These are phyloP conservation scores for Pichia gijzeniarum DNA, from an alignment of 805 yeast genomes.

Conservation along the genomic window DNA sequence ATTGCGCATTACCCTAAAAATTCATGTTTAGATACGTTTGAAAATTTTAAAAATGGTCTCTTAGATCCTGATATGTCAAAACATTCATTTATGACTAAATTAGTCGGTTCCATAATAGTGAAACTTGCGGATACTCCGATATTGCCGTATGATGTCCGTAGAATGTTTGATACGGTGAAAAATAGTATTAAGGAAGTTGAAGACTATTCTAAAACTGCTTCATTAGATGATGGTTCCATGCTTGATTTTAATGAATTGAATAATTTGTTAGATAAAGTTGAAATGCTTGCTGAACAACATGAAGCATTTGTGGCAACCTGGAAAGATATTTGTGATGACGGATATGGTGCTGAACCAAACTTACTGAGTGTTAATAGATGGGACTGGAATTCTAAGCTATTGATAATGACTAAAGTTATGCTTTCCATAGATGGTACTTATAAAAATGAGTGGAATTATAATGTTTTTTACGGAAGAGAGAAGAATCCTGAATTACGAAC, in stretches of 20 bases:
- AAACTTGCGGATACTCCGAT: slow-evolving; percentile 69
- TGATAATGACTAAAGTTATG: slow-evolving; percentile 48
- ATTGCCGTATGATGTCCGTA: slow-evolving; percentile 57
- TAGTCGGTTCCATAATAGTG: slow-evolving; percentile 48
- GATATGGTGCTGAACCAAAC: slow-evolving; percentile 66
- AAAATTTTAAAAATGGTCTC: slow-evolving; percentile 39
- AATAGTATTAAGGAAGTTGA: slow-evolving; percentile 43
- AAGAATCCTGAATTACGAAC: slow-evolving; percentile 42
- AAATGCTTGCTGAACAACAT: slow-evolving; percentile 40
- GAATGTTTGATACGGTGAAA: slow-evolving; percentile 39
- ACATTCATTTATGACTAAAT: slow-evolving; percentile 50
- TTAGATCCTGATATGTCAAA: slow-evolving; percentile 52
- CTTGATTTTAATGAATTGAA: slow-evolving; percentile 27
- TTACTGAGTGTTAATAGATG: slow-evolving; percentile 64
- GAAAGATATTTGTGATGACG: slow-evolving; percentile 46
- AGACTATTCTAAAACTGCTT: slow-evolving; percentile 21
- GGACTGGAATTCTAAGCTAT: slow-evolving; percentile 72
- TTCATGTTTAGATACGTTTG: slow-evolving; percentile 62
- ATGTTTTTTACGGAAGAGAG: slow-evolving; percentile 65
- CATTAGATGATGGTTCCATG: slow-evolving; percentile 3
- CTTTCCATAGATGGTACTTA: slow-evolving; percentile 39
- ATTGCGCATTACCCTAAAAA: slow-evolving; percentile 35
- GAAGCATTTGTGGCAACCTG: slow-evolving; percentile 57
- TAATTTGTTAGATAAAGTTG: slow-evolving; percentile 32
- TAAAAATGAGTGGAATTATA: slow-evolving; percentile 59